A percentile compares a stretch with the other conserved stretches of the same genome.
These are phyloP conservation scores for Porphyra umbilicalis DNA, from an alignment of 31 red algal genomes.

Conservation along the genomic window DNA sequence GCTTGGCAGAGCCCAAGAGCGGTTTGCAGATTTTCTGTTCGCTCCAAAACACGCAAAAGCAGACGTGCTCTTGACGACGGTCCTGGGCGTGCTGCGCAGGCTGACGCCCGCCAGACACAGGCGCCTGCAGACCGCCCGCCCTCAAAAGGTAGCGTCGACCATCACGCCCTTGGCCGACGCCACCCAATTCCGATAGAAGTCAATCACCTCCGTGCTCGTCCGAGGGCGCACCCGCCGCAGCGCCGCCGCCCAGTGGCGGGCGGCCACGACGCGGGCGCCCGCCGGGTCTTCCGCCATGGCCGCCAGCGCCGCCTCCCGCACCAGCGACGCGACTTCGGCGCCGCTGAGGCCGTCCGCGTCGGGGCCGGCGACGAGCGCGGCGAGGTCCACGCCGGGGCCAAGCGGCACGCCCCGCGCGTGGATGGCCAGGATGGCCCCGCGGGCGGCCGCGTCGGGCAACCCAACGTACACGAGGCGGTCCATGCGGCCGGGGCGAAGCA, in stretches of 20 bases:
- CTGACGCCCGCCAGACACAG: not conserved
- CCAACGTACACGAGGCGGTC: slow-evolving; percentile 74
- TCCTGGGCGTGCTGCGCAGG: too few relatives aligned
- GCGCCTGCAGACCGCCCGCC: too few relatives aligned
- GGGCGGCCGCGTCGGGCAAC: slow-evolving; percentile 42
- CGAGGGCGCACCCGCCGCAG: slow-evolving; percentile 25
- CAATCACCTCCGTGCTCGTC: slow-evolving; percentile 17
- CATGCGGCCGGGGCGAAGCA: slow-evolving; percentile 77
- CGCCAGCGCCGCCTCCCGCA: slow-evolving; percentile 45
- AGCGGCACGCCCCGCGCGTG: slow-evolving; percentile 49
- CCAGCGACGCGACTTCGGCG: slow-evolving; percentile 57
- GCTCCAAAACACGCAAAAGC: too few relatives aligned
- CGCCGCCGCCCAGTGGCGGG: slow-evolving; percentile 34
- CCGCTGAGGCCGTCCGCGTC: slow-evolving; percentile 38
- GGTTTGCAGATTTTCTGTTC: too few relatives aligned
- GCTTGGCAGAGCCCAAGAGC: too few relatives aligned
- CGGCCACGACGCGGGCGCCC: slow-evolving; percentile 11
- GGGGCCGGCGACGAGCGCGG: slow-evolving; percentile 7
- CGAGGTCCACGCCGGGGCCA: slow-evolving; percentile 28
- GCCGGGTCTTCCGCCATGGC: slow-evolving; percentile 29
- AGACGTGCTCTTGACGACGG: too few relatives aligned
- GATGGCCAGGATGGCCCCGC: slow-evolving; percentile 56
- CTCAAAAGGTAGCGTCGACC: not conserved
- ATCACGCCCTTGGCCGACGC: not conserved
- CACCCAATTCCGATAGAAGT: slow-evolving; percentile 17